Evolutionary conservation across 2,329 filamentous ascomycete species (phyloP).

Genomic region (Paecilomyces formosus): DNA sequence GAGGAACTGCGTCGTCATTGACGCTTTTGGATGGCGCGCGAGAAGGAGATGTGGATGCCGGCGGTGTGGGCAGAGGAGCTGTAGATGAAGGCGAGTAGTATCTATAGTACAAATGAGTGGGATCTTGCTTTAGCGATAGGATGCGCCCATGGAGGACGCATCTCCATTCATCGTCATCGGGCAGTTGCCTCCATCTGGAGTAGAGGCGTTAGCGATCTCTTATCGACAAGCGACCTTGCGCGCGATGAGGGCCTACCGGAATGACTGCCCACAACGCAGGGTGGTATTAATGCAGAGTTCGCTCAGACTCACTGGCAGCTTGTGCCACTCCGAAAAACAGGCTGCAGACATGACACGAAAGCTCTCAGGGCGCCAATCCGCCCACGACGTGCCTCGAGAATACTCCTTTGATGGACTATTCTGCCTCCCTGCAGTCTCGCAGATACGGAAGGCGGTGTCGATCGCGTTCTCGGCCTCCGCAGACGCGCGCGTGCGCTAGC

Average conservation of each 20-base stretch:
- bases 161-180: conserved; percentile 75
- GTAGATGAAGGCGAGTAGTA: conserved; percentile 47
- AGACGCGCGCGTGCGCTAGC: conserved; percentile 11
- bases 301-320: conserved; percentile 70
- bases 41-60: conserved; percentile 30
- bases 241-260: conserved; percentile 44
- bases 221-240: not conserved
- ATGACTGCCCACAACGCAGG: conserved; percentile 89
- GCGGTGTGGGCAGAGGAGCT: conserved; percentile 15
- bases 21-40: conserved; percentile 18
- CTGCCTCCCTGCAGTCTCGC: not conserved
- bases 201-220: not conserved
- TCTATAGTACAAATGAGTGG: conserved; percentile 70
- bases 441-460: conserved; percentile 18
- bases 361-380: conserved; percentile 2
- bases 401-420: conserved; percentile 1
- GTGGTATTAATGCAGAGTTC: conserved; percentile 95
- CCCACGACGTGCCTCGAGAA: not conserved
- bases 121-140: conserved; percentile 76
- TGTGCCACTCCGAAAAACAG: conserved; percentile 71
- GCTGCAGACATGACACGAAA: conserved; percentile 27
- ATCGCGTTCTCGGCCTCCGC: conserved; percentile 8
- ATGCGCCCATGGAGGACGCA: conserved; percentile 82
- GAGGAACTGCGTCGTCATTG: conserved; percentile 14
- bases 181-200: conserved; percentile 68